phyloP scores from a whole-genome alignment of 768 basidiomycete genomes.

The Suillus clintonianus region DNA sequence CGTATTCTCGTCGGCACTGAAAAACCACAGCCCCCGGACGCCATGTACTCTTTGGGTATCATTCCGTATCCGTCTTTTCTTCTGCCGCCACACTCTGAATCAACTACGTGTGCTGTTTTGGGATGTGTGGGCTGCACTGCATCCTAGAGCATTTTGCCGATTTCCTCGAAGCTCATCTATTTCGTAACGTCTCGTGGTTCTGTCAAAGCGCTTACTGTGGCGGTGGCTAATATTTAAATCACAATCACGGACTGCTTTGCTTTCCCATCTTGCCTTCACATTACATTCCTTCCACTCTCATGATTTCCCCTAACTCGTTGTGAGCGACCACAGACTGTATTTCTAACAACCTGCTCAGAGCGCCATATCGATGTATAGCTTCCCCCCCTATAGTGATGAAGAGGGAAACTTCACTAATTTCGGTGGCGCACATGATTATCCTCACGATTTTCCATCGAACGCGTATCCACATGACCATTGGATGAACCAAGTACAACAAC shows the following conservation, averaged over 20 bases:
- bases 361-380: neutral
- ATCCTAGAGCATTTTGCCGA: conserved; percentile 2
- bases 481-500: neutral
- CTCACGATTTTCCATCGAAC: neutral
- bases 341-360: neutral
- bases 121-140: conserved; percentile 21
- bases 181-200: conserved; percentile 17
- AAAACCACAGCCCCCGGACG: conserved; percentile 23
- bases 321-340: neutral
- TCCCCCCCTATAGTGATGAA: neutral
- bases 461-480: neutral
- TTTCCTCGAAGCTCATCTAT: conserved; percentile 13
- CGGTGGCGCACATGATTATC: neutral
- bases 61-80: neutral
- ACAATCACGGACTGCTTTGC: conserved; percentile 2
- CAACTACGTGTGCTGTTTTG: neutral
- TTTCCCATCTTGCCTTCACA: conserved; percentile 6
- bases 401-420: neutral
- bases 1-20: conserved; percentile 12
- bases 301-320: neutral
- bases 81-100: neutral
- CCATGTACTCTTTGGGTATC: neutral
- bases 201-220: conserved; percentile 20
- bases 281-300: conserved; percentile 3
- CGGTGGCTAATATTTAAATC: conserved; percentile 21